Percentiles rank a stretch among this genome's conserved stretches.
These are phyloP conservation scores for Remersonia thermophila DNA, from an alignment of 2,329 filamentous ascomycete species.

Conservation along the genomic window DNA sequence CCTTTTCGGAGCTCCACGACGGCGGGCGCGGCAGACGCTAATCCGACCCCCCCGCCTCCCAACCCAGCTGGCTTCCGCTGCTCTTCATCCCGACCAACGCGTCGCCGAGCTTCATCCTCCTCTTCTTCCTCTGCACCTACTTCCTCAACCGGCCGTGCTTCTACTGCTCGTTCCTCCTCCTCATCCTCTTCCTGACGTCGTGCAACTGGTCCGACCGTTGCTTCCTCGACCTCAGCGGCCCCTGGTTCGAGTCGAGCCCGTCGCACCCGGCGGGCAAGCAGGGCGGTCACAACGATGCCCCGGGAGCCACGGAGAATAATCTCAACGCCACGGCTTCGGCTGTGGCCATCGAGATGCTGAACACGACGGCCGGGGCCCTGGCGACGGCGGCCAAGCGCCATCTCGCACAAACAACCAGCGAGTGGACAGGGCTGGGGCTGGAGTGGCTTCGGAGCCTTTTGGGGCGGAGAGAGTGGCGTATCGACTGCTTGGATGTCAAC, in stretches of 20 bases:
- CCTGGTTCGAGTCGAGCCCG: slow-evolving; percentile 74
- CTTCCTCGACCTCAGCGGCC: slow-evolving; percentile 83
- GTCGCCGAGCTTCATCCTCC: slow-evolving; percentile 72
- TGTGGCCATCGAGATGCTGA: slow-evolving; percentile 41
- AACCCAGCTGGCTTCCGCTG: slow-evolving; percentile 71
- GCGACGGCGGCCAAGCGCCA: slow-evolving; percentile 56
- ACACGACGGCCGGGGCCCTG: slow-evolving; percentile 57
- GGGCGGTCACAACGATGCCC: too few species aligned
- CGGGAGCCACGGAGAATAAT: slow-evolving; percentile 20
- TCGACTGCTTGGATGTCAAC: slow-evolving; percentile 84
- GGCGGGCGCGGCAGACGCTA: not conserved
- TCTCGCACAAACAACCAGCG: slow-evolving; percentile 39
- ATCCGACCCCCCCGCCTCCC: too few species aligned
- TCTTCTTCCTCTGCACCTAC: slow-evolving; percentile 88
- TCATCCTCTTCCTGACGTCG: slow-evolving; percentile 85
- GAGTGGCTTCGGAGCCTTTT: slow-evolving; percentile 78
- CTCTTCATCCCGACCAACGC: slow-evolving; percentile 83
- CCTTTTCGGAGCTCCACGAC: not conserved
- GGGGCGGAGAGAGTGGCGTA: slow-evolving; percentile 74
- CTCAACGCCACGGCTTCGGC: slow-evolving; percentile 33
- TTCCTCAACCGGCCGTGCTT: slow-evolving; percentile 93
- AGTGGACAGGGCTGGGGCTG: slow-evolving; percentile 66
- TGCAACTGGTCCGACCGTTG: slow-evolving; percentile 83
- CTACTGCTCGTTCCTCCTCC: slow-evolving; percentile 91
- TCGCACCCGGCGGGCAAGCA: too few species aligned